Evolutionary conservation across 371 early-diverging fungal genomes (phyloP).

Genomic region (Mucor velutinosus): DNA sequence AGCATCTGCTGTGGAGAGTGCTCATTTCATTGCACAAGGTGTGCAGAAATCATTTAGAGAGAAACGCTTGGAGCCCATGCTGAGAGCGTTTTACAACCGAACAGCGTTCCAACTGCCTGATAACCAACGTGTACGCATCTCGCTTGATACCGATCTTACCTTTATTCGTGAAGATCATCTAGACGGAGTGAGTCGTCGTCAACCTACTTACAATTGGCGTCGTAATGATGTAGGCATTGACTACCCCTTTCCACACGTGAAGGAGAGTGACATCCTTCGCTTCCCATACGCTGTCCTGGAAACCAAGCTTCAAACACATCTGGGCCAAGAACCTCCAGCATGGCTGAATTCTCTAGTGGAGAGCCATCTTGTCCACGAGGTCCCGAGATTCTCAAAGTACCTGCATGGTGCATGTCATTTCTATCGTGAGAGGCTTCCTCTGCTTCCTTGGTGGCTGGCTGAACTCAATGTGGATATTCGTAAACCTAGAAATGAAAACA

Average conservation of each 20-base stretch:
- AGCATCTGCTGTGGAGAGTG: conserved; percentile 44
- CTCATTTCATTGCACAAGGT: conserved; percentile 52
- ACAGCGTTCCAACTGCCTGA: conserved; percentile 98
- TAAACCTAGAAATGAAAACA: conserved; percentile 51
- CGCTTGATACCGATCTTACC: conserved; percentile 95
- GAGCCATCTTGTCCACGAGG: conserved; percentile 88
- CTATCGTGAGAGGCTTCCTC: conserved; percentile 32
- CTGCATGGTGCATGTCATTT: conserved; percentile 83
- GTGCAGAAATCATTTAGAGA: conserved; percentile 74
- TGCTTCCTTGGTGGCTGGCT: conserved; percentile 54
- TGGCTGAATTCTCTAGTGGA: conserved; percentile 91
- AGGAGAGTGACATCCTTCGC: conserved; percentile 72
- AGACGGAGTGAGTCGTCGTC: conserved; percentile 41
- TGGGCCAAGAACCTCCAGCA: conserved; percentile 82
- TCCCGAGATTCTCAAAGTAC: conserved; percentile 98
- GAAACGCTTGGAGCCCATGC: conserved; percentile 78
- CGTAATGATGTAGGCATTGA: conserved; percentile 82
- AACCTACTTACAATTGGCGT: conserved; percentile 85
- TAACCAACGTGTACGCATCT: conserved; percentile 92
- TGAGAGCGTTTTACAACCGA: conserved; percentile 95
- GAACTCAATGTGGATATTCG: conserved; percentile 62
- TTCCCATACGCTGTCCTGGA: conserved; percentile 73
- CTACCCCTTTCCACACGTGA: conserved; percentile 82
- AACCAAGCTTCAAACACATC: conserved; percentile 89
- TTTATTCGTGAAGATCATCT: conserved; percentile 95